Percentiles rank a stretch among this genome's conserved stretches.
These are phyloP conservation scores for Glaciozyma martinii DNA, from an alignment of 768 basidiomycete genomes.

Conservation along the genomic window DNA sequence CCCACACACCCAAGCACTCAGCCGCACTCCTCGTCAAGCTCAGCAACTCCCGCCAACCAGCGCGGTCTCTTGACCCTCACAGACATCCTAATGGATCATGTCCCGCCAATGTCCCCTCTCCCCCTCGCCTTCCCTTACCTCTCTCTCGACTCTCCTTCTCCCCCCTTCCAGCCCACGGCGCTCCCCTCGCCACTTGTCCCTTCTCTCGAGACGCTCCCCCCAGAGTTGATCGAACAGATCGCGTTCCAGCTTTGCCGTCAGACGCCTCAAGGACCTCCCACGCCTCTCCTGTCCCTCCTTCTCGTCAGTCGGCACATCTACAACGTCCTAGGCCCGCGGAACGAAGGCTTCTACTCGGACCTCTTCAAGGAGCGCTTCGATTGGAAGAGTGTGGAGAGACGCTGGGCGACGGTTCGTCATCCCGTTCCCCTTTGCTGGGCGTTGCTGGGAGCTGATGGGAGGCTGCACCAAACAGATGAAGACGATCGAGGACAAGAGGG, in stretches of 20 bases:
- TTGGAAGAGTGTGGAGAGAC: slow-evolving; percentile 6
- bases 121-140: too few species aligned
- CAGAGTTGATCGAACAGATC: slow-evolving; percentile 53
- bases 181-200: neutral
- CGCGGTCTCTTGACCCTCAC: too few species aligned
- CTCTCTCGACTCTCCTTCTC: too few species aligned
- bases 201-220: slow-evolving; percentile 40
- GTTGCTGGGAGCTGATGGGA: neutral
- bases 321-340: slow-evolving; percentile 39
- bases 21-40: too few species aligned
- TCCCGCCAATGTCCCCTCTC: too few species aligned
- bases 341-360: slow-evolving; percentile 25
- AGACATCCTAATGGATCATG: too few species aligned
- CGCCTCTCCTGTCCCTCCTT: slow-evolving; percentile 45
- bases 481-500: slow-evolving; percentile 20
- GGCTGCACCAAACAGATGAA: slow-evolving; percentile 1
- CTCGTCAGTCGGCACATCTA: slow-evolving; percentile 47
- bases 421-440: slow-evolving; percentile 6
- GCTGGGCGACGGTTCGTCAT: slow-evolving; percentile 19
- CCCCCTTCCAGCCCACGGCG: too few species aligned
- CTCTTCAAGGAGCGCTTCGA: slow-evolving; percentile 30
- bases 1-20: too few species aligned
- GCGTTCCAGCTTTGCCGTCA: slow-evolving; percentile 44
- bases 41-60: too few species aligned
- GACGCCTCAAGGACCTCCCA: slow-evolving; percentile 43